Base-by-base conservation (phyloP, 345 rosid species). In the Heritiera fomes region DNA sequence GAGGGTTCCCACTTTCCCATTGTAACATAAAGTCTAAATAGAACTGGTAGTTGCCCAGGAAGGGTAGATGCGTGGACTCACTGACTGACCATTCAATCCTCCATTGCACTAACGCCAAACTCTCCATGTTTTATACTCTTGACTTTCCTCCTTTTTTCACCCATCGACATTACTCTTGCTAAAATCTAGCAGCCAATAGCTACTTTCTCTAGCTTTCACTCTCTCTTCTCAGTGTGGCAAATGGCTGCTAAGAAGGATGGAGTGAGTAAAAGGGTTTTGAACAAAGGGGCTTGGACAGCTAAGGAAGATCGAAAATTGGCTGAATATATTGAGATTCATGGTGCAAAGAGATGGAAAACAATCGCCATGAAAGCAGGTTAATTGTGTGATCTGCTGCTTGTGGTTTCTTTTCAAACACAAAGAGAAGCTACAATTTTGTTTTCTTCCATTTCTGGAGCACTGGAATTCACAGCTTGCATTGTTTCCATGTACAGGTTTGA, bases 241-340 rank as follows among this genome's bases (percentile, higher is more conserved):
- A 90, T 90, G 92, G 90, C 91, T 46, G 84, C 89, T 2, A 85
- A 60, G 77, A 67, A 65, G 45, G 79, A 79, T 28, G 74, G 78
- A 20, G 66, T 68, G 60, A 65, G 28, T n/a, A 86, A 84, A 64
- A 89, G 68, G 73, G 76, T 34, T 30, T 78, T 82, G 85, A 85
- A 83, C 82, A 89, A 58, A 81, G 94, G 92, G 61, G 87, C 91
- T 2, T 89, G 92, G 92, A 87, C 92, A 3, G 85, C 89, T 23
- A 91, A 89, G 82, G 94, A 90, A 80, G 92, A 90, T 66, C 32
- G 79, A 32, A 89, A 70, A 75, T 80, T 90, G n/a, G 85, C 91
- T 55, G 76, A 85, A 72, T 87, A 60, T 64, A 83, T 87, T 75
- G 90, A 86, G 75, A 69, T 78, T 70, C 92, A 87, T 62, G 94